Conservation (phyloP, 2,329 filamentous ascomycete genomes). For the Chaetothyriales sp. region DNA sequence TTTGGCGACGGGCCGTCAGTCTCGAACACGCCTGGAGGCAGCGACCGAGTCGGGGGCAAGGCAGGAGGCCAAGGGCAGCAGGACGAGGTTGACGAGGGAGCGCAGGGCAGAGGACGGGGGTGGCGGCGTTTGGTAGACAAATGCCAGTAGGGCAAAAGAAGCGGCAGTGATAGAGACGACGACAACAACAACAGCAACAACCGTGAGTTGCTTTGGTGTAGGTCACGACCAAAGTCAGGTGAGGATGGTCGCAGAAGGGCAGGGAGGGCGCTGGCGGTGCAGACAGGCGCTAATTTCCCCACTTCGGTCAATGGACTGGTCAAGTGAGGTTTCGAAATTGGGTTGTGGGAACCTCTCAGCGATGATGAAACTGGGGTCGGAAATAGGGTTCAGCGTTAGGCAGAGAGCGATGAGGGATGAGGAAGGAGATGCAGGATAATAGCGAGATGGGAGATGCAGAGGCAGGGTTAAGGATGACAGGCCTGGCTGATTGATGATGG, state of each 20-base stretch:
- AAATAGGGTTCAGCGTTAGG: constrained; percentile 1
- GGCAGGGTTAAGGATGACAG: not conserved
- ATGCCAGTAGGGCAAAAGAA: not conserved
- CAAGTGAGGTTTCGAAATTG: constrained; percentile 13
- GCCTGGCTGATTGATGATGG: not conserved
- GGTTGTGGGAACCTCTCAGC: constrained; percentile 13
- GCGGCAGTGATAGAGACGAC: not conserved
- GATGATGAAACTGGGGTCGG: constrained; percentile 14
- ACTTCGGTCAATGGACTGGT: constrained; percentile 6
- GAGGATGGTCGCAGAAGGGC: not conserved
- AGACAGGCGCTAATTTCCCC: constrained; percentile 19
- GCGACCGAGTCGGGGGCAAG: constrained; percentile 11
- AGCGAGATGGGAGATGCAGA: constrained; percentile 2
- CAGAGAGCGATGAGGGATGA: constrained; percentile 4
- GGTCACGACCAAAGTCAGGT: not conserved
- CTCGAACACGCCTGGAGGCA: constrained; percentile 6
- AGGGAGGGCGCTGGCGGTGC: constrained; percentile 13
- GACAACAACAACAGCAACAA: not conserved
- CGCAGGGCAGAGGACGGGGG: constrained; percentile 4
- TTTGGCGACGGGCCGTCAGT: constrained; percentile 10
- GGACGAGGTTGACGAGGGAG: not conserved
- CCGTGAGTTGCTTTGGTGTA: not conserved
- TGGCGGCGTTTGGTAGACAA: too few species aligned
- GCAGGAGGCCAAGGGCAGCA: constrained; percentile 3
- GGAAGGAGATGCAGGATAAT: constrained; percentile 1